Conservation (phyloP, 768 basidiomycete genomes). For the Boletus sensibilis region DNA sequence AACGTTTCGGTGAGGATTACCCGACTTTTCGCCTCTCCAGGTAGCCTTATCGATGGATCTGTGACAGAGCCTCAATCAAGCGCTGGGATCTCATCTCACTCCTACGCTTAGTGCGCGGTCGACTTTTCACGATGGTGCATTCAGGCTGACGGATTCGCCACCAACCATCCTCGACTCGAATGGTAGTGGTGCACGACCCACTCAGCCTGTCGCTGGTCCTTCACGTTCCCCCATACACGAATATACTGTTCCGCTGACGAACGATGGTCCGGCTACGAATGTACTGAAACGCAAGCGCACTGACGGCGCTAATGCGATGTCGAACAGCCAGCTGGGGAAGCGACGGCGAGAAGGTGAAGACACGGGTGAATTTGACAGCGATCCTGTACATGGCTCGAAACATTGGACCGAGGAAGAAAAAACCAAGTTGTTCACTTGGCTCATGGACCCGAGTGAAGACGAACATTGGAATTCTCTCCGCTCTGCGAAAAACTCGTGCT, state of each 20-base stretch:
- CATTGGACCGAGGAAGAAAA: slow-evolving; percentile 88
- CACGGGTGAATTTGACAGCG: slow-evolving; percentile 28
- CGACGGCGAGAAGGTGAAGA: slow-evolving; percentile 34
- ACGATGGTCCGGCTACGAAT: slow-evolving; percentile 23
- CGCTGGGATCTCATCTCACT: slow-evolving; percentile 53
- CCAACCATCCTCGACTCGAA: slow-evolving; percentile 32
- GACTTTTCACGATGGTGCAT: slow-evolving; percentile 31
- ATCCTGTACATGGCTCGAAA: slow-evolving; percentile 62
- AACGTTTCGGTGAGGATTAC: slow-evolving; percentile 55
- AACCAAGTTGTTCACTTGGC: slow-evolving; percentile 72
- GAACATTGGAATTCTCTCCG: slow-evolving; percentile 78
- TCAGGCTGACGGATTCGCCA: slow-evolving; percentile 33
- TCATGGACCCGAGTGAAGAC: slow-evolving; percentile 68
- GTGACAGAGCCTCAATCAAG: slow-evolving; percentile 57
- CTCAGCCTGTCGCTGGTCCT: slow-evolving; percentile 29
- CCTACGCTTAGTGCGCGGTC: slow-evolving; percentile 36
- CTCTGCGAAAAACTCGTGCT: slow-evolving; percentile 79
- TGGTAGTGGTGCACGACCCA: slow-evolving; percentile 21
- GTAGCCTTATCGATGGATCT: slow-evolving; percentile 24
- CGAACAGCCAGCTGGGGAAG: slow-evolving; percentile 29
- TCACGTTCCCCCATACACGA: slow-evolving; percentile 36
- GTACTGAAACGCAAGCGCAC: slow-evolving; percentile 47
- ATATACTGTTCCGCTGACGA: slow-evolving; percentile 30
- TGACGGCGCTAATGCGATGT: slow-evolving; percentile 29
- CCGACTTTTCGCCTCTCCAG: slow-evolving; percentile 22